Percentiles rank a stretch among this genome's conserved stretches.
Conservation (phyloP, 345 rosid genomes). For the Linum tenue region DNA sequence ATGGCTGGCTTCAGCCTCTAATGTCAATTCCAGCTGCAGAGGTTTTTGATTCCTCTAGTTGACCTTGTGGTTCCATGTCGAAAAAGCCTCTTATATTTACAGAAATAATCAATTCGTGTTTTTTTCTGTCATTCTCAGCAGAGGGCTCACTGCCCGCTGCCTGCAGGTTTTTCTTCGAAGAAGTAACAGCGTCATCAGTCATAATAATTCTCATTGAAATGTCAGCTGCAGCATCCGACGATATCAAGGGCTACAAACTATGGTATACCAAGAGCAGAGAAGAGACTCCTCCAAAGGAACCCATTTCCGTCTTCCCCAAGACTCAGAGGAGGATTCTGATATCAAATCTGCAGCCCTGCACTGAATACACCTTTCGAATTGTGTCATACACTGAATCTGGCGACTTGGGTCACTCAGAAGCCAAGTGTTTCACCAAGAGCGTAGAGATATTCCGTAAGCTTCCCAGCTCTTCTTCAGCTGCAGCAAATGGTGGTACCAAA, state of each 20-base stretch:
- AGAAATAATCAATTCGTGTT: constrained; percentile 6
- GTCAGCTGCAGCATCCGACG: constrained; percentile 30
- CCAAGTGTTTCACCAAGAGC: constrained; percentile 56
- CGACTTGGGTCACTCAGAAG: constrained; percentile 61
- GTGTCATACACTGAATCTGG: constrained; percentile 49
- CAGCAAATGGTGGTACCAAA: constrained; percentile 21
- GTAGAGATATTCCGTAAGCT: constrained; percentile 50
- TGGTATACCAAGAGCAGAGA: constrained; percentile 78
- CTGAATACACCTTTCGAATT: constrained; percentile 58
- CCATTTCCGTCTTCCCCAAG: constrained; percentile 49
- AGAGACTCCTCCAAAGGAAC: constrained; percentile 46
- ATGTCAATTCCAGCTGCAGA: constrained; percentile 31
- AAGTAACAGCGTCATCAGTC: constrained; percentile 52
- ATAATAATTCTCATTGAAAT: constrained; percentile 56
- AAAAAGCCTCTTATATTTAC: constrained; percentile 1
- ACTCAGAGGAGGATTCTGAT: constrained; percentile 63
- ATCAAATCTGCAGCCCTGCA: constrained; percentile 79
- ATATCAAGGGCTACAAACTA: constrained; percentile 77
- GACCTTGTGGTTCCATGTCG: background rate
- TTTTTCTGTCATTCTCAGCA: constrained; percentile 18
- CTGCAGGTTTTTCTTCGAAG: constrained; percentile 80
- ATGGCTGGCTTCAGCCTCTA: constrained; percentile 35
- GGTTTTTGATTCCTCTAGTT: constrained; percentile 31
- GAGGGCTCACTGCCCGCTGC: constrained; percentile 64
- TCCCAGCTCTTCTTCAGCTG: constrained; percentile 20